Evolutionary conservation across 2,329 filamentous ascomycete species (phyloP).

Genomic region (Epichloe sibirici): DNA sequence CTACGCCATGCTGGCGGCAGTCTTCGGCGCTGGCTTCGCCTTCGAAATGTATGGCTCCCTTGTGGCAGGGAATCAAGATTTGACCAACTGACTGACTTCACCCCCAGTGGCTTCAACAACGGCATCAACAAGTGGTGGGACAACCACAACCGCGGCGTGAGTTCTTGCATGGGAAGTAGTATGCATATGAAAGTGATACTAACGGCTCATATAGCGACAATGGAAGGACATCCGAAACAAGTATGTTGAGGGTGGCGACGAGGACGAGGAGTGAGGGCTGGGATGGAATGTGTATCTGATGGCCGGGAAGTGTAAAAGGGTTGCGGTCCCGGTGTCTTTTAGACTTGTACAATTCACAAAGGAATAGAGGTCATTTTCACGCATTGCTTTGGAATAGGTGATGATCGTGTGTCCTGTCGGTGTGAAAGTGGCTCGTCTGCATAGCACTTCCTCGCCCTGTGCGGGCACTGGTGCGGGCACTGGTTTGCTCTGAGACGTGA

Average conservation of each 20-base stretch:
- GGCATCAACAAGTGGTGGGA: conserved; percentile 83
- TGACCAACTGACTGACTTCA: conserved; percentile 17
- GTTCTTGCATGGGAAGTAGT: conserved; percentile 24
- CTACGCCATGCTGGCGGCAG: conserved; percentile 70
- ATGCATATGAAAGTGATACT: conserved; percentile 11
- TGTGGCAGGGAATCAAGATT: conserved; percentile 9
- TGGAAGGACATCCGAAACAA: conserved; percentile 97
- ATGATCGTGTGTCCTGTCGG: background rate
- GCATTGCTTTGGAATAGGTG: background rate
- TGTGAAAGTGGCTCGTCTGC: background rate
- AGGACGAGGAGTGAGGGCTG: conserved; percentile 39
- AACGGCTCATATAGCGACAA: conserved; percentile 58
- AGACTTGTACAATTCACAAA: conserved; percentile 22
- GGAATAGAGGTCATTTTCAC: conserved; percentile 15
- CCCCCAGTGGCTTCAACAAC: conserved; percentile 65
- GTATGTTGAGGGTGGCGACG: conserved; percentile 64
- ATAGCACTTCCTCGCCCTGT: background rate
- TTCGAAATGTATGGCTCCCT: conserved; percentile 71
- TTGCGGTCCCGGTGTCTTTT: conserved; percentile 12
- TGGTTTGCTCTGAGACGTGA: background rate
- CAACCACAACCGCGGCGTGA: conserved; percentile 78
- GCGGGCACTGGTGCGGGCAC: background rate
- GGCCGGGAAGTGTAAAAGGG: conserved; percentile 9
- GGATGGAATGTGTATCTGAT: background rate
- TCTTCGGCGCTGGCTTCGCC: conserved; percentile 80